phyloP scores from a whole-genome alignment of 805 yeast species.

The Candida nanaspora region DNA sequence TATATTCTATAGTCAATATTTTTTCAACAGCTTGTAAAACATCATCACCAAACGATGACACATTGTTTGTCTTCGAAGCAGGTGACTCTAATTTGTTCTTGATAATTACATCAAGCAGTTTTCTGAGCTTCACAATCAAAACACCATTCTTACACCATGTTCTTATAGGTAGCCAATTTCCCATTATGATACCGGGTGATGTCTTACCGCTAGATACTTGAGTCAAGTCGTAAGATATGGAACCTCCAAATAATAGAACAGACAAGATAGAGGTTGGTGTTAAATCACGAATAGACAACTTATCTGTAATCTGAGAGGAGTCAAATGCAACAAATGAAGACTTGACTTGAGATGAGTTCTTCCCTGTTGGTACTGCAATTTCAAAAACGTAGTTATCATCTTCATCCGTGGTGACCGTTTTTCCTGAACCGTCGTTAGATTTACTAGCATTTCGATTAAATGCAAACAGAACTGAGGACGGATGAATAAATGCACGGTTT shows the following conservation, averaged over 20 bases:
- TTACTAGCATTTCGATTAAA: slow-evolving; percentile 24
- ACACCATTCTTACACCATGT: slow-evolving; percentile 96
- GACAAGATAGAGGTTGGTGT: slow-evolving; percentile 77
- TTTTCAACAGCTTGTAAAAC: slow-evolving; percentile 34
- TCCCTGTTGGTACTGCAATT: slow-evolving; percentile 19
- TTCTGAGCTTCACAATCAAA: slow-evolving; percentile 61
- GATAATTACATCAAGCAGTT: slow-evolving; percentile 59
- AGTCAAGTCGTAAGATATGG: slow-evolving; percentile 49
- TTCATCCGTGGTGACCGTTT: slow-evolving; percentile 8
- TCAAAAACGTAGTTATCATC: slow-evolving; percentile 32
- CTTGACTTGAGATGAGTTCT: slow-evolving; percentile 19
- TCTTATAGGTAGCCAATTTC: slow-evolving; percentile 81
- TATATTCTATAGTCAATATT: slow-evolving; percentile 17
- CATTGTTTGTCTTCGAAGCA: slow-evolving; percentile 14
- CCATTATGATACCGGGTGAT: slow-evolving; percentile 80
- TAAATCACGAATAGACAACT: slow-evolving; percentile 62
- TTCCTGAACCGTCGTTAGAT: too few species aligned
- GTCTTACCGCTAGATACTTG: slow-evolving; percentile 34
- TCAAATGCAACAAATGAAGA: slow-evolving; percentile 59
- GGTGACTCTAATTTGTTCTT: slow-evolving; percentile 54
- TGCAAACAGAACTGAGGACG: slow-evolving; percentile 62
- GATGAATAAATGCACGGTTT: slow-evolving; percentile 75
- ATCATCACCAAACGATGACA: slow-evolving; percentile 23
- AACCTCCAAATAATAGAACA: slow-evolving; percentile 76
- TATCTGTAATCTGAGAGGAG: slow-evolving; percentile 52